Evolutionary conservation across 805 yeast genomes (phyloP).

Genomic region (Hanseniaspora pseudoguilliermondii): DNA sequence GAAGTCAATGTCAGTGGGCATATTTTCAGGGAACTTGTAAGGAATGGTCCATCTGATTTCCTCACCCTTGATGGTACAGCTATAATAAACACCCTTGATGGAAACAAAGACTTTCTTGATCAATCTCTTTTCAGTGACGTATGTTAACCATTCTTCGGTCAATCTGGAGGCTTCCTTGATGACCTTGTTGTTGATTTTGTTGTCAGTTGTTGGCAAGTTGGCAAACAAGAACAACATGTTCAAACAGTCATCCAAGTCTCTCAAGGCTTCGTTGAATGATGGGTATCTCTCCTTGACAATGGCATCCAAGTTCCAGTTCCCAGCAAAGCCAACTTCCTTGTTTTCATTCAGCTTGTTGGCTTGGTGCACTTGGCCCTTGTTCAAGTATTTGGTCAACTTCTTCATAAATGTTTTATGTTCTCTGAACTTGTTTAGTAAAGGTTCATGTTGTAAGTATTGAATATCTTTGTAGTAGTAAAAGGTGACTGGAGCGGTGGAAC

Average conservation of each 20-base stretch:
- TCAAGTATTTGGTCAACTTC: conserved; percentile 77
- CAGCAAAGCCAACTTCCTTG: conserved; percentile 37
- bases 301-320: conserved; percentile 68
- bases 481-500: conserved; percentile 92
- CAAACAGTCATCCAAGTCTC: conserved; percentile 91
- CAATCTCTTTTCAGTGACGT: conserved; percentile 69
- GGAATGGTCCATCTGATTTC: conserved; percentile 94
- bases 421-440: conserved; percentile 78
- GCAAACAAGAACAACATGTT: conserved; percentile 90
- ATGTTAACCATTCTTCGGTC: conserved; percentile 93
- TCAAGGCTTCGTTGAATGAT: conserved; percentile 75
- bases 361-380: conserved; percentile 79
- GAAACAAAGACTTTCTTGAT: conserved; percentile 86
- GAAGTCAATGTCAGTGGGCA: conserved; percentile 89
- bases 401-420: conserved; percentile 91
- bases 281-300: conserved; percentile 93
- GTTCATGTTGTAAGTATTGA: conserved; percentile 90
- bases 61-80: conserved; percentile 81
- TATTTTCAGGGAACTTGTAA: conserved; percentile 89
- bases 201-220: conserved; percentile 83
- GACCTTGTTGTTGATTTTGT: conserved; percentile 56
- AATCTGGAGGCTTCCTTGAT: conserved; percentile 78
- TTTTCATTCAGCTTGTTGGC: conserved; percentile 75
- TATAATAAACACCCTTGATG: conserved; percentile 92
- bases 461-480: conserved; percentile 90